Evolutionary conservation across 2,329 filamentous ascomycete genomes (phyloP), one percentile per base, ranked within the genome.

Genomic region (Mariannaea sp.): DNA sequence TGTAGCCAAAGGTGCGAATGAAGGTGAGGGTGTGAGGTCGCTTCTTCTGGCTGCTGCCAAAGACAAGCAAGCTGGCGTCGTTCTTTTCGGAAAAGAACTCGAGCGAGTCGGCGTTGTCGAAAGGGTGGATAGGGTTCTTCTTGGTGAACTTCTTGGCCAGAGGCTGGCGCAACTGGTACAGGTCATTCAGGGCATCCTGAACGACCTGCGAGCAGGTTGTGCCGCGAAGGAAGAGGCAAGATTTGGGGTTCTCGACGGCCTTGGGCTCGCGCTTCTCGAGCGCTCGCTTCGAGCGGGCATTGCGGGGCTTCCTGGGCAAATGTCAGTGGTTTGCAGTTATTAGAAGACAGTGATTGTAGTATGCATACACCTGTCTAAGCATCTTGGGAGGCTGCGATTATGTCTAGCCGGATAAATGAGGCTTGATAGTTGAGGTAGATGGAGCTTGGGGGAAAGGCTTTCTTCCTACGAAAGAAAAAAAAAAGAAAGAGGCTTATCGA

Each of bases 31-130:
- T 87, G 74, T 99, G 92, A 5, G 92, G 92, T n/a, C 94, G 83
- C 81, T 97, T 99, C 82, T 97, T 99, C 73, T 83, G 90, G 73
- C 87, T 88, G 71, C 84, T 87, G 46, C 87, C 92, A 66, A 96
- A 96, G 61, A 94, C 82, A 61, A 97, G 81, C 41, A 97, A 78
- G 39, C 86, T 89, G 67, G 90, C 87, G 73, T 99, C 94, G 76
- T 99, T 99, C 79, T 97, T 99, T 70, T 92, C 87, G 58, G 88
- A 88, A 79, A 99, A 92, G 79, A 99, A 99, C 75, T 97, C 91
- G 62, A 97, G 83, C 47, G 89, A 93, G 22, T 87, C 80, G 59
- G 89, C 78, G 71, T 95, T 92, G 73, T 97, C 93, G 73, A 99
- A 99, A 2, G 94, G 94, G 73, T 94, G 92, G 66, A 96, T 88